These are phyloP conservation scores for Beta lomatogona DNA, from an alignment of 179 eudicot genomes.

Conservation along the genomic window DNA sequence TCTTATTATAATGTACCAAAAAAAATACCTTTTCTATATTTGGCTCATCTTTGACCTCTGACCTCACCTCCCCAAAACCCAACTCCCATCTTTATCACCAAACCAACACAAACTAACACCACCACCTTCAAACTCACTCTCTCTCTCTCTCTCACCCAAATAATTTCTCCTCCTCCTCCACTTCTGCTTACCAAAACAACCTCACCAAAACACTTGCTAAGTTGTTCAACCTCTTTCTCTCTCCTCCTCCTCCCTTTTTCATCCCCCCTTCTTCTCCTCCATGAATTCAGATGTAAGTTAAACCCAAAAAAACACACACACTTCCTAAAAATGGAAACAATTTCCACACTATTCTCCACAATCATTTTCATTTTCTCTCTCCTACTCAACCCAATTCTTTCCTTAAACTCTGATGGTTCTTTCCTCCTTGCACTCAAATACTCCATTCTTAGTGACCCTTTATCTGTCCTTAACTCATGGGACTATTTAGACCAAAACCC, in stretches of 20 bases:
- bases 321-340: background rate
- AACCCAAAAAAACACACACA: background rate
- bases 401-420: constrained; percentile 67
- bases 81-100: constrained; percentile 8
- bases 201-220: constrained; percentile 24
- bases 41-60: constrained; percentile 18
- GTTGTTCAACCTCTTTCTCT: constrained; percentile 55
- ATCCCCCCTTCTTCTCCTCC: constrained; percentile 4
- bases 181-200: constrained; percentile 52
- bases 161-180: constrained; percentile 27
- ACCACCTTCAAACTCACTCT: background rate
- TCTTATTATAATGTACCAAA: too few species aligned
- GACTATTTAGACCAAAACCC: constrained; percentile 59
- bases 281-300: background rate
- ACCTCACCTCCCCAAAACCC: constrained; percentile 2
- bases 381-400: constrained; percentile 22
- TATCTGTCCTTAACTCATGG: constrained; percentile 66
- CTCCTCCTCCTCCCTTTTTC: background rate
- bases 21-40: background rate
- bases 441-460: constrained; percentile 77
- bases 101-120: background rate
- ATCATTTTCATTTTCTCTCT: constrained; percentile 14
- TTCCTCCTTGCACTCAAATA: constrained; percentile 68
- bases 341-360: background rate
- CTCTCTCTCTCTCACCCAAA: background rate